phyloP scores from a whole-genome alignment of 2,329 filamentous ascomycete species.

The Fusarium sp. region DNA sequence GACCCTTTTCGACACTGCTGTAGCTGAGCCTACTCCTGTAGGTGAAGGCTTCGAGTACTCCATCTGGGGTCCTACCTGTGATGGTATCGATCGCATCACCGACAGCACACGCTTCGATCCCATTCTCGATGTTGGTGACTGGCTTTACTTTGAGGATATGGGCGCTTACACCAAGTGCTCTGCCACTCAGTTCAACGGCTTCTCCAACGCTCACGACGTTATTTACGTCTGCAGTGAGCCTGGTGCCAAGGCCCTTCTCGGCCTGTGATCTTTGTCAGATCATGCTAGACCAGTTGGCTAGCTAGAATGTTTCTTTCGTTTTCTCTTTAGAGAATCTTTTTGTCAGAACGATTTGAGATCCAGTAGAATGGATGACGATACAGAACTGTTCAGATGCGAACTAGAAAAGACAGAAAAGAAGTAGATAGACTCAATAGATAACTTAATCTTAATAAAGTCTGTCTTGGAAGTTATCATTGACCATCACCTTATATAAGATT shows the following conservation, averaged over 20 bases:
- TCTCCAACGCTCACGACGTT: slow-evolving; percentile 90
- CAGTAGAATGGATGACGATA: neutral
- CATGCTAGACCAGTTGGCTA: neutral
- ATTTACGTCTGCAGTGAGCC: slow-evolving; percentile 96
- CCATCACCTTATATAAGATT: neutral
- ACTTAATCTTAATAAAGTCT: neutral
- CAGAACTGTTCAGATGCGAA: neutral
- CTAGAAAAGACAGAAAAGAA: slow-evolving; percentile 4
- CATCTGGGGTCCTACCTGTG: slow-evolving; percentile 97
- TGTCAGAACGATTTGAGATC: slow-evolving; percentile 22
- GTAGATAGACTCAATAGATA: slow-evolving; percentile 20
- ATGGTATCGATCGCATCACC: slow-evolving; percentile 95
- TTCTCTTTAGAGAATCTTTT: slow-evolving; percentile 26
- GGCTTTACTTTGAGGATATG: slow-evolving; percentile 99
- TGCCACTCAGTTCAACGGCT: slow-evolving; percentile 97
- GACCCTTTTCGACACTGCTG: slow-evolving; percentile 67
- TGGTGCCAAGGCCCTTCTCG: slow-evolving; percentile 79
- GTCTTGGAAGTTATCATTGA: neutral
- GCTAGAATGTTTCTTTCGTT: slow-evolving; percentile 34
- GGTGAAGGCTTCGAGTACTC: slow-evolving; percentile 81
- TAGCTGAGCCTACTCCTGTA: slow-evolving; percentile 59
- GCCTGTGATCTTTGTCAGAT: slow-evolving; percentile 24
- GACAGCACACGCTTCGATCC: slow-evolving; percentile 81
- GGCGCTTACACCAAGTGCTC: slow-evolving; percentile 99
- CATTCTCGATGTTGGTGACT: slow-evolving; percentile 90